Conservation (phyloP, 305 asterid species). For the Plantago rigida region DNA sequence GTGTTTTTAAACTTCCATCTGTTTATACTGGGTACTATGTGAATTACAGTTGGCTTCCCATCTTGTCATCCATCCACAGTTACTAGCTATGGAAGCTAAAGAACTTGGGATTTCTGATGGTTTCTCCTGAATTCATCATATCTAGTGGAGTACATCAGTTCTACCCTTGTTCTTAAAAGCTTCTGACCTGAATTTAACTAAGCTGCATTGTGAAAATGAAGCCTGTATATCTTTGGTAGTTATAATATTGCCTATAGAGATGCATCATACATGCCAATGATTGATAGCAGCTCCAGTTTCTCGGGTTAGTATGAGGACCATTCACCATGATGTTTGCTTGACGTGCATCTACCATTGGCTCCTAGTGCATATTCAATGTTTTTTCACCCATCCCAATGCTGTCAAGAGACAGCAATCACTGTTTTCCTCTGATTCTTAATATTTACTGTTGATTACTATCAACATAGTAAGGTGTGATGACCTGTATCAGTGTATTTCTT, state of each 20-base stretch:
- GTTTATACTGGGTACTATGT: slow-evolving; percentile 8
- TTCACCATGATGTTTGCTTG: not conserved
- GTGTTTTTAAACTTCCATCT: not conserved
- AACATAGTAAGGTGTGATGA: slow-evolving; percentile 10
- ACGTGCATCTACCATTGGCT: no score
- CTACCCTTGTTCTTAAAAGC: slow-evolving; percentile 2
- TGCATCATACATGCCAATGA: not conserved
- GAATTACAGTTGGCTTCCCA: not conserved
- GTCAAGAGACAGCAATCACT: no score
- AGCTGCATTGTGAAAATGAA: not conserved
- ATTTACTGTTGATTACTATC: not conserved
- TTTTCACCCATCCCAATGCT: no score
- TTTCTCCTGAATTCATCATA: slow-evolving; percentile 3
- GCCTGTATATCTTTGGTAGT: not conserved
- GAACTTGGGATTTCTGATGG: not conserved
- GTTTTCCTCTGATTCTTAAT: no score
- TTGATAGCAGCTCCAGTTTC: not conserved
- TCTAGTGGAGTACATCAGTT: not conserved
- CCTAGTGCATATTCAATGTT: no score
- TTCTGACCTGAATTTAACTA: slow-evolving; percentile 1
- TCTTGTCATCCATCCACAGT: not conserved
- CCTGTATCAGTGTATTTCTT: slow-evolving; percentile 1
- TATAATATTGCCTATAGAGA: not conserved
- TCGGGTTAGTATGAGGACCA: not conserved
- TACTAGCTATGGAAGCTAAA: not conserved